phyloP scores from a whole-genome alignment of 2,329 filamentous ascomycete genomes.

The Xylariomycetidae sp. region DNA sequence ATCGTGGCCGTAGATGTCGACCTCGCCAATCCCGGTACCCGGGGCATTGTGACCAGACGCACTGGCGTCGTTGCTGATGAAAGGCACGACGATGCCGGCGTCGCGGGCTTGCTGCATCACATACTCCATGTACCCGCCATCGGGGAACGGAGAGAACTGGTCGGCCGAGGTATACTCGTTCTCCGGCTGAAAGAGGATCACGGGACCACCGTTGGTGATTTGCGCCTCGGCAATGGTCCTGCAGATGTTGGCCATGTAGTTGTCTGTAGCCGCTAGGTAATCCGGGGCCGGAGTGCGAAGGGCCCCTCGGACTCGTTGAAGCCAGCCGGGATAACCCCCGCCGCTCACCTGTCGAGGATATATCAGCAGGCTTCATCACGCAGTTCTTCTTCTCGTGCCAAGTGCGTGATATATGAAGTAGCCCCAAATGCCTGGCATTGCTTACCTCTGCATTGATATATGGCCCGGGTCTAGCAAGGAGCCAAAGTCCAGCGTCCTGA shows the following conservation, averaged over 20 bases:
- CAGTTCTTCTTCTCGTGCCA: background rate
- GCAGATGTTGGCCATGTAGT: constrained; percentile 58
- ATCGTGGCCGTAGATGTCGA: constrained; percentile 33
- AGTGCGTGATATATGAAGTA: background rate
- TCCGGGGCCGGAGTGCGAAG: constrained; percentile 58
- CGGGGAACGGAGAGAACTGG: constrained; percentile 51
- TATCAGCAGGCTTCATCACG: background rate
- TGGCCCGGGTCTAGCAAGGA: constrained; percentile 64
- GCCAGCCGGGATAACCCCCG: constrained; percentile 78
- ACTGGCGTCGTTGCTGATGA: constrained; percentile 71
- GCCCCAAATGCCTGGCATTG: no score
- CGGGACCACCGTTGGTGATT: constrained; percentile 76
- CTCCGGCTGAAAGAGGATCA: constrained; percentile 76
- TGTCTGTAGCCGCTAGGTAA: constrained; percentile 59
- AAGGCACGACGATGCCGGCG: constrained; percentile 67
- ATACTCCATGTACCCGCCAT: constrained; percentile 64
- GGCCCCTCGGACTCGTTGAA: constrained; percentile 61
- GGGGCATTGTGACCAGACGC: constrained; percentile 58
- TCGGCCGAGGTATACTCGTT: constrained; percentile 66
- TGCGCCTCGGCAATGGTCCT: constrained; percentile 68
- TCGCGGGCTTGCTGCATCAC: constrained; percentile 64
- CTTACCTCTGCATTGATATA: constrained; percentile 75
- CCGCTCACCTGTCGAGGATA: constrained; percentile 39
- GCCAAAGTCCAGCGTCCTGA: constrained; percentile 66
- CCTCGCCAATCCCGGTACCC: constrained; percentile 48